Evolutionary conservation across 805 yeast genomes (phyloP).

Genomic region (Yamadazyma kitorensis): DNA sequence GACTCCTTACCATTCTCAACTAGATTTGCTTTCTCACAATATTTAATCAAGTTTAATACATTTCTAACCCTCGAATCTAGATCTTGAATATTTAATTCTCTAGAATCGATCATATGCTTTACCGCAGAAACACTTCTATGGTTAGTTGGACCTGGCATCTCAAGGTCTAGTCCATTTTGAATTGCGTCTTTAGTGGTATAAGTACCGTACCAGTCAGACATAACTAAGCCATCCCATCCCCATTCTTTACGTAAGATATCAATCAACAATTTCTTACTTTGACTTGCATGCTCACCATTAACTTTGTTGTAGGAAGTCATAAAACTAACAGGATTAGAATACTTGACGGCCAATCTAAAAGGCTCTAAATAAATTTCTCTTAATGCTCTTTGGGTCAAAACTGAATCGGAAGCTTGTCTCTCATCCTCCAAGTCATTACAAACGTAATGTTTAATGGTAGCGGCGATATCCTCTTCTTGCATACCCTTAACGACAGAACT

Average conservation of each 20-base stretch:
- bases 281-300: slow-evolving; percentile 28
- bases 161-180: slow-evolving; percentile 28
- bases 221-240: slow-evolving; percentile 27
- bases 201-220: slow-evolving; percentile 32
- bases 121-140: slow-evolving; percentile 17
- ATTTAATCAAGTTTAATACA: slow-evolving; percentile 25
- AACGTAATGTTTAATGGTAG: slow-evolving; percentile 31
- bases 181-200: slow-evolving; percentile 24
- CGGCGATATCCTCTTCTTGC: slow-evolving; percentile 24
- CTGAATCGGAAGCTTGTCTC: slow-evolving; percentile 23
- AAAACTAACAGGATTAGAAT: slow-evolving; percentile 24
- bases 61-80: slow-evolving; percentile 25
- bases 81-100: slow-evolving; percentile 21
- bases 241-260: slow-evolving; percentile 26
- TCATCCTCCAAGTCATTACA: slow-evolving; percentile 31
- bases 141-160: slow-evolving; percentile 31
- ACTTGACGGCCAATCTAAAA: slow-evolving; percentile 26
- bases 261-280: slow-evolving; percentile 17
- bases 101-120: slow-evolving; percentile 19
- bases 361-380: slow-evolving; percentile 33
- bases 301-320: slow-evolving; percentile 31
- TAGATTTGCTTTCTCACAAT: slow-evolving; percentile 16
- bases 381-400: slow-evolving; percentile 28
- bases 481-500: slow-evolving; percentile 25
- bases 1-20: slow-evolving; percentile 16